Base-by-base conservation (phyloP, 2,329 filamentous ascomycete genomes). In the Arthrobotrys iridis region DNA sequence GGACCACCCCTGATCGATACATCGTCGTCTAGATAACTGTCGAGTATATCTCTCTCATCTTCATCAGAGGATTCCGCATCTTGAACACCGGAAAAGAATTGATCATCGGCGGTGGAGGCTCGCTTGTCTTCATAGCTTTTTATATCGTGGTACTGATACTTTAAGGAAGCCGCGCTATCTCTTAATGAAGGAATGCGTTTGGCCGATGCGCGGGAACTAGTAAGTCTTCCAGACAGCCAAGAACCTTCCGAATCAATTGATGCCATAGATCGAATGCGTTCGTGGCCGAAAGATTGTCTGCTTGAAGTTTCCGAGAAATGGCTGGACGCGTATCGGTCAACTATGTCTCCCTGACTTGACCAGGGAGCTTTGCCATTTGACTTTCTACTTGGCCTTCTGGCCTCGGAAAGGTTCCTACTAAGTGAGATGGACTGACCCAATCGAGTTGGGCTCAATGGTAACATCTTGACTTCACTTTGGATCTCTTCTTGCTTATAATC, bases 221-320 rank as follows among this genome's bases (percentile, higher is more conserved):
- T 67, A 1, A 85, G 82, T 67, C 90, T 89, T 13, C 94, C 93
- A 2, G 93, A 95, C 46, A 99, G 88, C 95, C 95, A 99, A 0
- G 93, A 97, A 3, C 88, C 95, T 83, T 99, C 95, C 0, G 93
- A 97, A 80, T 97, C 95, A 72, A 98, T 92, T 0, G 93, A 97
- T 1, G 93, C 95, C 15, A 98, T 86, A 0, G 94, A 98, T 13
- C 41, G 28, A 26, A 75, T 68, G 15, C 71, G 30, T 35, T 75
- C 71, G 26, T 62, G 52, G 26, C 62, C 46, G 20, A 68, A 63
- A 4, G 71, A 75, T 24, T 75, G 58, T 15, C 71, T 35, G 35
- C 71, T 75, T 4, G 71, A 75, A 1, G 63, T 64, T n/a, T 75
- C 71, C 3, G 71, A 75, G 40, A 75, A 57, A 59, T 68, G 71